These are phyloP conservation scores for Aspergillus sp. DNA, from an alignment of 2,329 filamentous ascomycete genomes.

Conservation along the genomic window DNA sequence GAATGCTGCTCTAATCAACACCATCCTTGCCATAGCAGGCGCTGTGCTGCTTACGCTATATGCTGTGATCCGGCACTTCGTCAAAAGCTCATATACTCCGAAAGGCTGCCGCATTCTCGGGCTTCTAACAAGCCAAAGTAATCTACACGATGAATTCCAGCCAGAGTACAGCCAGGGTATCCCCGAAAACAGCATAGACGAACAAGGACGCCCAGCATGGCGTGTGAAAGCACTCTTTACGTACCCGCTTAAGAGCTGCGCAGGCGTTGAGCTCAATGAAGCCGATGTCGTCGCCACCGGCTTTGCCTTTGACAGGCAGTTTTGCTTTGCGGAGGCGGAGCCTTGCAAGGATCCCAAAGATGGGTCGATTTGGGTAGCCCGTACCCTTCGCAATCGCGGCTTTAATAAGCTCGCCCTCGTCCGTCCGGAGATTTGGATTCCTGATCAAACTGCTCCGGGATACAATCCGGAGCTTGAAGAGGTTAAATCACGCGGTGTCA, in stretches of 20 bases:
- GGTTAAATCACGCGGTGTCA: slow-evolving; percentile 52
- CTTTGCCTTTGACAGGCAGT: slow-evolving; percentile 77
- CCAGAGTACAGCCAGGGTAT: slow-evolving; percentile 47
- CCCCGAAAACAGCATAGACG: slow-evolving; percentile 30
- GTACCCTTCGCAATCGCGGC: slow-evolving; percentile 44
- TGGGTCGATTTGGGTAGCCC: slow-evolving; percentile 43
- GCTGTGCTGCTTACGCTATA: background rate
- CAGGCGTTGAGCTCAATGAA: slow-evolving; percentile 68
- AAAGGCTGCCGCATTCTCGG: slow-evolving; percentile 56
- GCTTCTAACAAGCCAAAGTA: slow-evolving; percentile 46
- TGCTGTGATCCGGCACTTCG: background rate
- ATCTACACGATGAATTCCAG: slow-evolving; percentile 58
- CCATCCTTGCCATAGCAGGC: background rate
- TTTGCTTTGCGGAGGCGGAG: slow-evolving; percentile 70
- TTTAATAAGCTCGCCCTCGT: slow-evolving; percentile 69
- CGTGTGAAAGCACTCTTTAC: slow-evolving; percentile 70
- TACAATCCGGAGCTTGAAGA: slow-evolving; percentile 48
- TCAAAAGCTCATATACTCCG: slow-evolving; percentile 21
- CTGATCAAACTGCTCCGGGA: slow-evolving; percentile 45
- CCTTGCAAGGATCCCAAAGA: slow-evolving; percentile 28
- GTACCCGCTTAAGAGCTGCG: slow-evolving; percentile 82
- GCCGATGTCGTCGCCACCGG: slow-evolving; percentile 67
- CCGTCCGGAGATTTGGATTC: slow-evolving; percentile 61
- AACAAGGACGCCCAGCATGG: slow-evolving; percentile 40
- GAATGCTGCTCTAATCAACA: slow-evolving; percentile 3